phyloP scores from a whole-genome alignment of 2,329 filamentous ascomycete genomes.

The Onygenales sp. region DNA sequence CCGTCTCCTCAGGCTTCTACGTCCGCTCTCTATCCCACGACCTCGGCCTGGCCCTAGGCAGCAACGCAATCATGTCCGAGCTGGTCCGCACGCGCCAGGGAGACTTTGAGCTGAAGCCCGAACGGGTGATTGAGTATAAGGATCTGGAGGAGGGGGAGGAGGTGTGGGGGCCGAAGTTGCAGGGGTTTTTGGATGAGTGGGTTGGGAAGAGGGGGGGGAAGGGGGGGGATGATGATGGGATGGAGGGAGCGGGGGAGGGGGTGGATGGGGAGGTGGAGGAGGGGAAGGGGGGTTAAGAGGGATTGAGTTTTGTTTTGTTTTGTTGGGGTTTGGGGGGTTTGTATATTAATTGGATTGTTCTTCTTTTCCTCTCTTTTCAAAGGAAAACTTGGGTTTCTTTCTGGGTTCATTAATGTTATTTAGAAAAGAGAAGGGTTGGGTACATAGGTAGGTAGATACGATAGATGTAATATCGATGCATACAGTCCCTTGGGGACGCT shows the following conservation, averaged over 20 bases:
- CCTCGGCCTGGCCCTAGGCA: constrained; percentile 70
- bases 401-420: too few relatives aligned
- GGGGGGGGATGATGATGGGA: neutral
- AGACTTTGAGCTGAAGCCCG: constrained; percentile 61
- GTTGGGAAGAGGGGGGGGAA: constrained; percentile 30
- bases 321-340: neutral
- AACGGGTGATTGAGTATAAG: constrained; percentile 67
- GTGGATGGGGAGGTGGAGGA: neutral
- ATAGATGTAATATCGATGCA: too few relatives aligned
- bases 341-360: too few relatives aligned
- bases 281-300: neutral
- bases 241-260: neutral
- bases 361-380: neutral
- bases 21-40: constrained; percentile 91
- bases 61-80: constrained; percentile 76
- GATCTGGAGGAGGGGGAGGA: constrained; percentile 68
- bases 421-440: too few relatives aligned
- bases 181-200: constrained; percentile 46
- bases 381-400: too few relatives aligned
- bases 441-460: too few relatives aligned
- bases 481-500: too few relatives aligned
- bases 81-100: constrained; percentile 73
- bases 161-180: constrained; percentile 71
- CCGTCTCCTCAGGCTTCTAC: constrained; percentile 92
- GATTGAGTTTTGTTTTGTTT: neutral